Conservation (phyloP, 306 rosid species). For the Rosa rugosa region DNA sequence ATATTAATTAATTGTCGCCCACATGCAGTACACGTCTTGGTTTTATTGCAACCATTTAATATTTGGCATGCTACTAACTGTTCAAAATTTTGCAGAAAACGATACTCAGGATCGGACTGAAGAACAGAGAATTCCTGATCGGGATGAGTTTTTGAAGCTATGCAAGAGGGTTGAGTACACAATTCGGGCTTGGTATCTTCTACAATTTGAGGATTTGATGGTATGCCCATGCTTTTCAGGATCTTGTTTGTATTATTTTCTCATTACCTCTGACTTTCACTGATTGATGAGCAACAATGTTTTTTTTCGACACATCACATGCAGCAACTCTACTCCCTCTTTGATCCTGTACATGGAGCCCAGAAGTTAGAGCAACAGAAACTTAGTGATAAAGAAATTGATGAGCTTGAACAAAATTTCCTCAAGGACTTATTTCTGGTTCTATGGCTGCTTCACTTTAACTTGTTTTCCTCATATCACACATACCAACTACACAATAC, state of each 20-base stretch:
- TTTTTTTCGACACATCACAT: background rate
- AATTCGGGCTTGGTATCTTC: slow-evolving; percentile 92
- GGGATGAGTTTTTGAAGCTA: slow-evolving; percentile 85
- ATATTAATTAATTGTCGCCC: too few relatives aligned
- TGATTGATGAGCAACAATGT: slow-evolving; percentile 1
- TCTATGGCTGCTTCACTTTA: background rate
- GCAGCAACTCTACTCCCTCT: slow-evolving; percentile 59
- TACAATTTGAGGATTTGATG: slow-evolving; percentile 95
- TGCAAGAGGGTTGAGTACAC: slow-evolving; percentile 89
- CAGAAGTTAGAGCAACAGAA: slow-evolving; percentile 74
- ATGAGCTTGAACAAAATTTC: slow-evolving; percentile 82
- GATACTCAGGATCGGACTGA: too few relatives aligned
- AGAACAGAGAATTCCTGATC: slow-evolving; percentile 53
- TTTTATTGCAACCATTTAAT: too few relatives aligned
- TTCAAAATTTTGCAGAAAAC: slow-evolving; percentile 37
- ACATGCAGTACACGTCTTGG: background rate
- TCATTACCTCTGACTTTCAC: background rate
- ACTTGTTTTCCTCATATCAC: background rate
- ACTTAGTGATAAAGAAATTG: slow-evolving; percentile 54
- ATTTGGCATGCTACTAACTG: background rate
- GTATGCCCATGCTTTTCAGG: slow-evolving; percentile 24
- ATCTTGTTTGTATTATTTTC: background rate
- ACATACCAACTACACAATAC: background rate
- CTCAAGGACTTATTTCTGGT: slow-evolving; percentile 84
- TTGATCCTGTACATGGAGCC: slow-evolving; percentile 80